Percentiles rank a stretch among this genome's conserved stretches.
Conservation (phyloP, 2,329 filamentous ascomycete genomes). For the Colletotrichum tofieldiae region DNA sequence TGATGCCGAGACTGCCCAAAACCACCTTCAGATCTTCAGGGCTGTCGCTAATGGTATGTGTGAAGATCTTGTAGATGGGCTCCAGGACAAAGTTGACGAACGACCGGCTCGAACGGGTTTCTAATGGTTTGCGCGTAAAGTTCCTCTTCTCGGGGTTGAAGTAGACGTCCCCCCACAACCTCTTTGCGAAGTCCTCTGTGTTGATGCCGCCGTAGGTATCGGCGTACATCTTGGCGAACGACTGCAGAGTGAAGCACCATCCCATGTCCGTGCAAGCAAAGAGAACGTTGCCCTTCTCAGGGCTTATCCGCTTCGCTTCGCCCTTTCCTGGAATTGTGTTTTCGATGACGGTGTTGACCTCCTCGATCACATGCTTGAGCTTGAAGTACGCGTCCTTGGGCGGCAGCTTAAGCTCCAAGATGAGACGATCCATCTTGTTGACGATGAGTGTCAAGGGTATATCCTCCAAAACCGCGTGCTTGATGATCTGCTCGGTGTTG, state of each 20-base stretch:
- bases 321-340: conserved; percentile 87
- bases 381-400: conserved; percentile 99
- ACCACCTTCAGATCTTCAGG: conserved; percentile 87
- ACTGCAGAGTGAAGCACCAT: conserved; percentile 96
- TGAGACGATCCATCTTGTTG: conserved; percentile 98
- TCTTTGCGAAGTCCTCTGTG: conserved; percentile 83
- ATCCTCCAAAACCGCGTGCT: conserved; percentile 91
- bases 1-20: conserved; percentile 84
- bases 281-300: conserved; percentile 97
- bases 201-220: conserved; percentile 89
- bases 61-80: conserved; percentile 97
- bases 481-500: conserved; percentile 97
- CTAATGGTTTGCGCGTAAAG: conserved; percentile 89
- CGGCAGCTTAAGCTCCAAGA: conserved; percentile 93
- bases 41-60: conserved; percentile 92
- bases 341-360: conserved; percentile 96
- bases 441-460: conserved; percentile 91
- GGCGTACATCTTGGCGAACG: conserved; percentile 97
- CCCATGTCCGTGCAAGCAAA: conserved; percentile 95
- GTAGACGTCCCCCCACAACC: conserved; percentile 97
- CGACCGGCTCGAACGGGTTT: conserved; percentile 85
- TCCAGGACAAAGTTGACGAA: conserved; percentile 97
- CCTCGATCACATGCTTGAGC: conserved; percentile 97
- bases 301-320: conserved; percentile 85
- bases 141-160: conserved; percentile 92